Evolutionary conservation across 208 protist species (phyloP), one percentile per base, ranked within the genome.

Genomic region (Trypanosoma mega): DNA sequence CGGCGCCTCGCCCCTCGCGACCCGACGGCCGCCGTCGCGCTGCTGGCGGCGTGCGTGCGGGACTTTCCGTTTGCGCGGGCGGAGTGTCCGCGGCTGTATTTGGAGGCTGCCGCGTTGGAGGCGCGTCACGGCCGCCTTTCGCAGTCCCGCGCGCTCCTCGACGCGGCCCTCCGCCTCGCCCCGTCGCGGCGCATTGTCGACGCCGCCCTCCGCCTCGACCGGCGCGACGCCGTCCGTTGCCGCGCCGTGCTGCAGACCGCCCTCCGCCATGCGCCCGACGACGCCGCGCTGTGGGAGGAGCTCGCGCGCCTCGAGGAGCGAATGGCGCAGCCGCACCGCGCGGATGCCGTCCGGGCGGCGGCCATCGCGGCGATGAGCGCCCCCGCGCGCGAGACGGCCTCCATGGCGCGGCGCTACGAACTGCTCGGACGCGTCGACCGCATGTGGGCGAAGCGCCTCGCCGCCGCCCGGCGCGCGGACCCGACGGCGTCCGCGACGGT

Each of bases 281-380:
- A 89, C 33, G 76, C 73, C 48, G 51, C 72, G 29, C 75, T 72
- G 46, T 92, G 89, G 83, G 63, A 85, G n/a, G 66, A 59, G 9
- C 91, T 84, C 62, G 89, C 89, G 43, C 77, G 77, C 59, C 60
- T 90, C 63, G 89, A 92, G 72, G 89, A 95, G 57, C 43, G 65
- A 43, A 65, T 82, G 41, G 74, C 59, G 20, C 81, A 87, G 55
- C 34, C 70, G 39, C 59, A 68, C 2, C 78, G 83, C 54, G 74
- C 80, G 0, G 69, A 85, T 47, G 89, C 81, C 7, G 57, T 95
- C 18, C 77, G 81, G 50, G 48, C 41, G 14, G 80, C 72, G 4
- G 81, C 76, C 71, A 78, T 83, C 16, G 56, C 57, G 23, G 75
- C 81, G 30, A 54, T 92, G 48, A 73, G 76, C 46, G 71, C 48